Evolutionary conservation across 768 basidiomycete species (phyloP), one percentile per base, ranked within the genome.

Genomic region (Candolleomyces aberdarensis): DNA sequence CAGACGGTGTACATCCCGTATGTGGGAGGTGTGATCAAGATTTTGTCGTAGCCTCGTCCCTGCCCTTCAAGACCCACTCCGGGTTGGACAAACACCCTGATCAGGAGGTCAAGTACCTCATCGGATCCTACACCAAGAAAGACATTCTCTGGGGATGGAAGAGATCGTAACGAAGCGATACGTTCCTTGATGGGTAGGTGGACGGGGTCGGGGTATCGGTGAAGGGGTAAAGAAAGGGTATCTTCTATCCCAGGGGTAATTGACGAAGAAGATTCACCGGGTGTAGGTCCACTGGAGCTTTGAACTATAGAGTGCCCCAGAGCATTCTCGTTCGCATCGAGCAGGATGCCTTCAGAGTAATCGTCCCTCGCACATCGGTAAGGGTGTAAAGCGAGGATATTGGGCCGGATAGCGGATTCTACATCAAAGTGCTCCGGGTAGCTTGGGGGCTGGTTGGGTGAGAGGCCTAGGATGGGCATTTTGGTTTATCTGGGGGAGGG

Each of bases 1-100:
- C 90, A 94, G 1, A 98, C 96, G 13, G 82, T 72, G 75, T 98
- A 98, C 96, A 98, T 99, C 17, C 96, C 97, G 71, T 98, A 98
- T 13, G 97, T 98, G 5, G 97, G 97, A 1, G 96, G 96, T 1
- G 91, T 93, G 40, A 85, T 89, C 69, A 98, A 73, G 39, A 97
- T 89, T 70, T 88, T 91, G 66, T 98, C 96, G 57, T 56, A 20
- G 15, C 54, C 40, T 43, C 32, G 14, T n/a, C 40, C 36, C 14
- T 52, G 50, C 22, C 44, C 44, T 2, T 46, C 44, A 3, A 3
- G 17, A 32, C 31, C 31, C 7, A 56, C 80, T 1, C 73, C 84
- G 0, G 97, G 97, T 1, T 75, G 76, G 65, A 96, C 95, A 63
- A 91, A 88, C 36, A 98, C 86, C 17, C 97, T 85, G 78, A 96